Conservation (phyloP, 2,329 filamentous ascomycete genomes). For the Hypoxylon sp. region DNA sequence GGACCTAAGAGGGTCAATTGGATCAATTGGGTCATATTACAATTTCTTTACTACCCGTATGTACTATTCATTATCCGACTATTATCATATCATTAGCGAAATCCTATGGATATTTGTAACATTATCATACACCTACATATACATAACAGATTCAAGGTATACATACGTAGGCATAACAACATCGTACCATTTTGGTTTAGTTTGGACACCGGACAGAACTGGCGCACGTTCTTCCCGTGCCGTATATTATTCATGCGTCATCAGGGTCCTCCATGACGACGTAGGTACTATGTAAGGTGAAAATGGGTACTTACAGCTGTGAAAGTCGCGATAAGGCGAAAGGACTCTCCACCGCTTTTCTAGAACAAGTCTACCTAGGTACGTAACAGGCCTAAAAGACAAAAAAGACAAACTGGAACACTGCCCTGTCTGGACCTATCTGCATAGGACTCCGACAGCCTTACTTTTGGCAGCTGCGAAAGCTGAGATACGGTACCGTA, state of each 20-base stretch:
- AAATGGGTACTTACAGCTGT: constrained; percentile 30
- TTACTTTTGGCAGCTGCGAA: constrained; percentile 37
- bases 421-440: constrained; percentile 29
- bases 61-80: too few species aligned
- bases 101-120: constrained; percentile 23
- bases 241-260: constrained; percentile 37
- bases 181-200: constrained; percentile 38
- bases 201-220: constrained; percentile 4
- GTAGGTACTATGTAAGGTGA: not conserved
- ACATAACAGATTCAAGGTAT: constrained; percentile 2
- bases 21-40: constrained; percentile 23
- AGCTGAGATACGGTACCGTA: constrained; percentile 34
- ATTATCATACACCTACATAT: not conserved
- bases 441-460: constrained; percentile 34
- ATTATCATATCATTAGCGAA: constrained; percentile 34
- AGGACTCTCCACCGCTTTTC: constrained; percentile 29
- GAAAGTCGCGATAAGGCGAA: constrained; percentile 29
- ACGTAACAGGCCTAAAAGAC: constrained; percentile 20
- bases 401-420: constrained; percentile 32
- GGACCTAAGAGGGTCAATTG: constrained; percentile 30
- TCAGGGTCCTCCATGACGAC: constrained; percentile 39
- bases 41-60: constrained; percentile 22
- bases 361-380: constrained; percentile 43
- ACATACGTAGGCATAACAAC: constrained; percentile 24
- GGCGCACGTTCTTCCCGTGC: constrained; percentile 9